Evolutionary conservation across 176 grass and related monocot genomes (phyloP).

Genomic region (Paspalum vaginatum): DNA sequence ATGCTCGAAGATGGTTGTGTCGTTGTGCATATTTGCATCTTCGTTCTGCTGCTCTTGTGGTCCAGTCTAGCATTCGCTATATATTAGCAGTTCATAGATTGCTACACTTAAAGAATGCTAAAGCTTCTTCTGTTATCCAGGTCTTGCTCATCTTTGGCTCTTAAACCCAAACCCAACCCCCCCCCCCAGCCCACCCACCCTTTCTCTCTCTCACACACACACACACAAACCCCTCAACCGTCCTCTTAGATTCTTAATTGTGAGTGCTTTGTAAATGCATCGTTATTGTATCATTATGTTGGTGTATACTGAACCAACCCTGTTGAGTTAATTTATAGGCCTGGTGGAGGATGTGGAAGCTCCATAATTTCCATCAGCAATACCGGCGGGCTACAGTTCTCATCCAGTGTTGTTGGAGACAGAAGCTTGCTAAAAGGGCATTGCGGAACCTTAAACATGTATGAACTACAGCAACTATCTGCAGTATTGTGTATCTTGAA

Average conservation of each 20-base stretch:
- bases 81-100: conserved; percentile 47
- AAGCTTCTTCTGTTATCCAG: conserved; percentile 68
- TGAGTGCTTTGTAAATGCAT: no score
- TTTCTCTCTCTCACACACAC: no score
- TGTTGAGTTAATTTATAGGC: conserved; percentile 43
- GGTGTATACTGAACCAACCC: conserved; percentile 28
- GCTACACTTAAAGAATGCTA: conserved; percentile 58
- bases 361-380: conserved; percentile 45
- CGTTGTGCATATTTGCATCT: conserved; percentile 54
- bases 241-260: no score
- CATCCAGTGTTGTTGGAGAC: conserved; percentile 82
- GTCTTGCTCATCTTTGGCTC: conserved; percentile 41
- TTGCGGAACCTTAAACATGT: conserved; percentile 70
- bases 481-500: not conserved
- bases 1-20: conserved; percentile 67
- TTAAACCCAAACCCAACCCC: not conserved
- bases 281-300: not conserved
- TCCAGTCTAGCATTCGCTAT: conserved; percentile 75
- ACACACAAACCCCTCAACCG: no score
- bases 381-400: conserved; percentile 56
- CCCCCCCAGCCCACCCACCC: no score
- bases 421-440: conserved; percentile 80
- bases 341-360: conserved; percentile 75
- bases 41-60: conserved; percentile 54
- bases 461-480: conserved; percentile 24